Evolutionary conservation across 768 basidiomycete species (phyloP), one percentile per base, ranked within the genome.

Genomic region (Coprinopsis strossmayeri): DNA sequence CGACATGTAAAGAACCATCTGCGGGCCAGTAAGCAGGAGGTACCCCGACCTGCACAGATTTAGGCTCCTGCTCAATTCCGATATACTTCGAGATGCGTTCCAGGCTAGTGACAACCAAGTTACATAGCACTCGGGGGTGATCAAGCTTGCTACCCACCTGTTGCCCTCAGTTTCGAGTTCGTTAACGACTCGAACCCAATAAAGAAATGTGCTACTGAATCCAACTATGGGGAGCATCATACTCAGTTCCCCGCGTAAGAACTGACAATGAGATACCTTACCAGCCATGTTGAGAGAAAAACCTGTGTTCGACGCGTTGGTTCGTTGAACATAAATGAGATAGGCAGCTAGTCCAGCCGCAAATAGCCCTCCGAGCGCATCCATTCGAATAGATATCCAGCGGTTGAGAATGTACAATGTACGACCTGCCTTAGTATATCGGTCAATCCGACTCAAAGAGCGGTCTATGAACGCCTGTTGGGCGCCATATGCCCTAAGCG

Each of bases 1-100:
- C 73, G 3, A 79, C 74, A 1, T 66, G 62, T 26, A 84, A 67
- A 25, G 69, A 61, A 5, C 82, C 82, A 5, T 74, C 78, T 2
- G 78, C 65, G 0, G 83, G 82, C 83, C 83, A 86, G 48, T 79
- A 73, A 1, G 82, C 82, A 0, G 84, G 81, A 3, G 82, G 80
- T 27, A 64, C 59, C 26, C 75, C 74, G 1, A 57, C 50, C 3
- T 58, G 44, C 0, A 64, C 65, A 1, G 68, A 51, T 51, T 67
- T 65, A 5, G 71, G 68, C 55, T 84, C 81, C 51, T 79, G 77
- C 38, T 82, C 81, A 46, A 83, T 80, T 21, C 62, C 53, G 17
- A 82, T 57, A 56, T 81, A 84, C 2, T 57, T 81, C 44, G 85
- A 76, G 2, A 91, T 81, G 49, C 91, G 84, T 57, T 93, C 89